These are phyloP conservation scores for Conticribra weissflogii DNA, from an alignment of 108 stramenopile species.

Conservation along the genomic window DNA sequence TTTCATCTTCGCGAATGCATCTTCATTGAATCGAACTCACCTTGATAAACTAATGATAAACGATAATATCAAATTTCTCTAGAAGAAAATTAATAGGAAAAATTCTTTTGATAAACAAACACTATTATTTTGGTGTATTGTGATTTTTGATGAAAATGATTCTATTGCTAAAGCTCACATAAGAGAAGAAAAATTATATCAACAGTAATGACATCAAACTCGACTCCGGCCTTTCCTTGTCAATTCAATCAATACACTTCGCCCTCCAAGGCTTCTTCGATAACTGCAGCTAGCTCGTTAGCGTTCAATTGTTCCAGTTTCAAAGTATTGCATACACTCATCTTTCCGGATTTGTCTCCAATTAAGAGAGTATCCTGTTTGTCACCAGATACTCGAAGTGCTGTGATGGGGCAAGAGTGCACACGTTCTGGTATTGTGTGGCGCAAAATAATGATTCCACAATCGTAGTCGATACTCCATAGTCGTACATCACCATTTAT, in stretches of 20 bases:
- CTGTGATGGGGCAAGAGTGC: constrained; percentile 82
- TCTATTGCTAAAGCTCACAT: too few relatives aligned
- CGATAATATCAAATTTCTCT: too few relatives aligned
- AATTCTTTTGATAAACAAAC: too few relatives aligned
- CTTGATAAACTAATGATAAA: too few relatives aligned
- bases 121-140: too few relatives aligned
- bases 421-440: constrained; percentile 71
- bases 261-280: not conserved
- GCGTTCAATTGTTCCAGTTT: constrained; percentile 74
- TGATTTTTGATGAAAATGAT: too few relatives aligned
- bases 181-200: too few relatives aligned
- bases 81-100: too few relatives aligned
- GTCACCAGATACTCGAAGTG: constrained; percentile 62
- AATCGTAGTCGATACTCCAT: constrained; percentile 83
- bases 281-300: constrained; percentile 50
- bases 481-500: constrained; percentile 91
- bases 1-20: too few relatives aligned
- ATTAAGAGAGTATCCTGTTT: constrained; percentile 86
- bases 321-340: constrained; percentile 74
- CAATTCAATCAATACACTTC: not conserved
- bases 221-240: too few relatives aligned
- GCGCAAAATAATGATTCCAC: constrained; percentile 50
- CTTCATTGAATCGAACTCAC: too few relatives aligned
- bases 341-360: constrained; percentile 88
- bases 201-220: too few relatives aligned